A percentile compares a stretch with the other conserved stretches of the same genome.
Conservation (phyloP, 2,329 filamentous ascomycete genomes). For the Calycina marina region DNA sequence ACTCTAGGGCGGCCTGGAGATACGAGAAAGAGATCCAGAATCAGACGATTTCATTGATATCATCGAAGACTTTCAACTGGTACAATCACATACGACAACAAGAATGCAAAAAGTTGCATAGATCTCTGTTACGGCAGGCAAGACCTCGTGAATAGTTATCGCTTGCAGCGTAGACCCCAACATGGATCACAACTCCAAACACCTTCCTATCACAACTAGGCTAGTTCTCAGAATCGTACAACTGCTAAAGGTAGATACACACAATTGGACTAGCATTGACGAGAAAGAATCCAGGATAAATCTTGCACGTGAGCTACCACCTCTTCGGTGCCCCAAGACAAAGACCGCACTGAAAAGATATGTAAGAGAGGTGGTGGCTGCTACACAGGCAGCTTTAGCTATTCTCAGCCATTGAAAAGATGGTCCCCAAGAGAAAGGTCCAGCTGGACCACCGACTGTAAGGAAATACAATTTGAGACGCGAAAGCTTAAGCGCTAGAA, state of each 20-base stretch:
- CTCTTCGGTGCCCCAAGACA: conserved; percentile 1
- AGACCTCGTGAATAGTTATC: too few relatives aligned
- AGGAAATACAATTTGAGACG: conserved; percentile 1
- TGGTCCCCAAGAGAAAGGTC: conserved; percentile 3
- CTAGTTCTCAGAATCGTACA: conserved; percentile 1
- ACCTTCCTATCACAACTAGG: too few relatives aligned
- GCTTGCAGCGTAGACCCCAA: too few relatives aligned
- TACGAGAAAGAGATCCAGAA: too few relatives aligned
- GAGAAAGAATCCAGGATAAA: not conserved
- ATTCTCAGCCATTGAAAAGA: conserved; percentile 3
- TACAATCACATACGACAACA: too few relatives aligned
- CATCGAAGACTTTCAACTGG: too few relatives aligned
- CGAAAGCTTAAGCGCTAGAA: conserved; percentile 2
- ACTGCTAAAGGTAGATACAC: conserved; percentile 1
- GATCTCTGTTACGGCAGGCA: too few relatives aligned
- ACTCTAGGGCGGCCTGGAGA: too few relatives aligned
- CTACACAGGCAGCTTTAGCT: conserved; percentile 2
- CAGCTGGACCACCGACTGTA: conserved; percentile 4
- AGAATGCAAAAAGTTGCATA: too few relatives aligned
- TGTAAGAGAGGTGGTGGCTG: conserved; percentile 1
- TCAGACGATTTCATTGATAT: too few relatives aligned
- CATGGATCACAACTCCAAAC: too few relatives aligned
- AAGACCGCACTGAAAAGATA: conserved; percentile 1
- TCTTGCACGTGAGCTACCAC: not conserved
- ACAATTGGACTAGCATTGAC: conserved; percentile 1